These are phyloP conservation scores for Lepiota venenata DNA, from an alignment of 768 basidiomycete species.

Conservation along the genomic window DNA sequence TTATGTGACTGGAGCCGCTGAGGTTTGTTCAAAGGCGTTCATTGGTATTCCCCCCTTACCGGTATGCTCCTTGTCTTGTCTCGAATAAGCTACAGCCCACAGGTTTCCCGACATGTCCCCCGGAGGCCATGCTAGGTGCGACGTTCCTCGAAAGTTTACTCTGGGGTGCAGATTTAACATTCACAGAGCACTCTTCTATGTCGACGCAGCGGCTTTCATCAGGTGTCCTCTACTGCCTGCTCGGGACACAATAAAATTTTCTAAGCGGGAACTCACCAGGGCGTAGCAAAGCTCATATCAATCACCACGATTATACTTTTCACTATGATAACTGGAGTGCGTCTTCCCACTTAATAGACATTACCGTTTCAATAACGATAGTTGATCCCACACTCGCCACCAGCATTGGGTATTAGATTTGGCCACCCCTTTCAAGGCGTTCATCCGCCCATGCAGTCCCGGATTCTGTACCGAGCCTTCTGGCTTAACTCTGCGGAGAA, in stretches of 20 bases:
- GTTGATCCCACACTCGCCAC: neutral
- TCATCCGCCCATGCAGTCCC: constrained; percentile 6
- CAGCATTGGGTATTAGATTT: constrained; percentile 15
- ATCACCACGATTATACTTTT: constrained; percentile 18
- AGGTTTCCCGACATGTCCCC: constrained; percentile 15
- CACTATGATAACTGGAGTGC: constrained; percentile 18
- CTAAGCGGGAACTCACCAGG: neutral
- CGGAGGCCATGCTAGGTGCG: constrained; percentile 18
- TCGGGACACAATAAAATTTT: no score
- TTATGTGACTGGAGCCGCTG: no score
- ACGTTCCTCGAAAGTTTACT: constrained; percentile 15
- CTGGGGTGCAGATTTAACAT: constrained; percentile 10
- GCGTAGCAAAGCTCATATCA: constrained; percentile 18
- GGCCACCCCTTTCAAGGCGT: constrained; percentile 11
- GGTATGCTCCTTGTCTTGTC: no score
- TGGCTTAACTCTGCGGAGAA: constrained; percentile 10
- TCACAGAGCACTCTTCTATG: no score
- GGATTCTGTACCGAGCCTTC: constrained; percentile 3
- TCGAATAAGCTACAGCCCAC: no score
- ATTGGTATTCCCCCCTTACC: no score
- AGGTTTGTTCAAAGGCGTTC: no score
- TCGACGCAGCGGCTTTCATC: no score
- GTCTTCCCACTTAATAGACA: neutral
- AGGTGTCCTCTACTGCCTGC: no score
- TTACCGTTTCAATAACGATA: no score